Evolutionary conservation across 2,329 filamentous ascomycete species (phyloP).

Genomic region (Rasamsonia emersonii): DNA sequence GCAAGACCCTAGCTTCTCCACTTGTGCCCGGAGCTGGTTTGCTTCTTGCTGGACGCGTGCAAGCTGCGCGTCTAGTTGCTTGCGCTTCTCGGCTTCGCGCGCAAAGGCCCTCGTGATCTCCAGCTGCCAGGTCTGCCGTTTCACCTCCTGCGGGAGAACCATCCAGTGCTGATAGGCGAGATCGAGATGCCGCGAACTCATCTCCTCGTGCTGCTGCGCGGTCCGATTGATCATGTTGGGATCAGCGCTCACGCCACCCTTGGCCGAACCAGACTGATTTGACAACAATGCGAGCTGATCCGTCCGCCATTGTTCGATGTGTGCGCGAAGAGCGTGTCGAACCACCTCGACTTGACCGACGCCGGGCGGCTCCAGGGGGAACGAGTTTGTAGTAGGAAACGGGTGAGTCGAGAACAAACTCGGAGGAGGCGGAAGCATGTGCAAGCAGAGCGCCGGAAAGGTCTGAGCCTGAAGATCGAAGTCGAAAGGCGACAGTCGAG

Average conservation of each 20-base stretch:
- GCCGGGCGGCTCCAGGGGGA: slow-evolving; percentile 69
- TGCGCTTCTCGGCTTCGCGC: slow-evolving; percentile 36
- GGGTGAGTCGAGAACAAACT: slow-evolving; percentile 76
- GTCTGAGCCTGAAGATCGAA: slow-evolving; percentile 80
- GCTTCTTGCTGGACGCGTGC: slow-evolving; percentile 40
- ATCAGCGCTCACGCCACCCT: slow-evolving; percentile 19
- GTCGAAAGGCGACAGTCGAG: slow-evolving; percentile 48
- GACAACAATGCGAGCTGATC: slow-evolving; percentile 26
- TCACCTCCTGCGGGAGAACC: slow-evolving; percentile 48
- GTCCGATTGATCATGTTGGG: slow-evolving; percentile 33
- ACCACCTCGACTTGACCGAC: slow-evolving; percentile 67
- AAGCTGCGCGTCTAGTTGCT: slow-evolving; percentile 34
- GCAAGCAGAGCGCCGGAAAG: slow-evolving; percentile 76
- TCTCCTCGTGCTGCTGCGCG: slow-evolving; percentile 56
- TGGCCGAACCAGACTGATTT: slow-evolving; percentile 38
- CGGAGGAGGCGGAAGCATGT: slow-evolving; percentile 69
- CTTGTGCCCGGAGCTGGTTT: slow-evolving; percentile 39
- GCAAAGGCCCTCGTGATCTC: slow-evolving; percentile 41
- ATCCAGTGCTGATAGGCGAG: slow-evolving; percentile 72
- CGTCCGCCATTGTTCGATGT: slow-evolving; percentile 59
- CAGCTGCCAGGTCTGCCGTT: slow-evolving; percentile 39
- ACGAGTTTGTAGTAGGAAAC: slow-evolving; percentile 67
- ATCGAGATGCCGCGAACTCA: slow-evolving; percentile 66
- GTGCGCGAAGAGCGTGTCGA: slow-evolving; percentile 55
- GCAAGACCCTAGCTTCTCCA: slow-evolving; percentile 37